A percentile compares a stretch with the other conserved stretches of the same genome.
phyloP scores from a whole-genome alignment of 768 basidiomycete species.

The Rhizopogon roseolus region DNA sequence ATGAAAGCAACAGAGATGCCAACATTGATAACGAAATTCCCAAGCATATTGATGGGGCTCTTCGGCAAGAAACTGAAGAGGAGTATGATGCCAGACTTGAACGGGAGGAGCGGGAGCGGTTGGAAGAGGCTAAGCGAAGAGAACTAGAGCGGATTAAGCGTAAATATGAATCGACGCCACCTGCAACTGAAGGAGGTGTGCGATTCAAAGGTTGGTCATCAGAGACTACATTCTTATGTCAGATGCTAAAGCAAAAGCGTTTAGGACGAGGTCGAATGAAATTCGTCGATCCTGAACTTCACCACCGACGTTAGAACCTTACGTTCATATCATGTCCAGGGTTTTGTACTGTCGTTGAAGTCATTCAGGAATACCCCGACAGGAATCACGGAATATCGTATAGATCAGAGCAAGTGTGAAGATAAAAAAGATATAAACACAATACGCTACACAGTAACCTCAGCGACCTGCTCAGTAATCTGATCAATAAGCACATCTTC shows the following conservation, averaged over 20 bases:
- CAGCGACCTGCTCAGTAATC: constrained; percentile 10
- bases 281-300: constrained; percentile 54
- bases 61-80: constrained; percentile 56
- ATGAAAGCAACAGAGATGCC: neutral
- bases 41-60: neutral
- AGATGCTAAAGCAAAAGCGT: neutral
- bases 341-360: neutral
- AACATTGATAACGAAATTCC: constrained; percentile 8
- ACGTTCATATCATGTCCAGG: neutral
- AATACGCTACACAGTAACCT: constrained; percentile 12
- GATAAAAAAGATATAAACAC: constrained; percentile 10
- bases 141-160: constrained; percentile 48
- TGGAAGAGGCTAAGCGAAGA: constrained; percentile 39
- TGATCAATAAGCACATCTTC: constrained; percentile 9
- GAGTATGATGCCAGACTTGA: constrained; percentile 69
- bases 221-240: neutral
- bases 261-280: constrained; percentile 66
- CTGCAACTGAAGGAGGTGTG: constrained; percentile 39
- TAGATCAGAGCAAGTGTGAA: constrained; percentile 9
- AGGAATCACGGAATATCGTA: constrained; percentile 4
- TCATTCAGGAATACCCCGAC: neutral
- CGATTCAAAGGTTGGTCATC: constrained; percentile 55
- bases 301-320: constrained; percentile 19
- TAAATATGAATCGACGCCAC: constrained; percentile 28
- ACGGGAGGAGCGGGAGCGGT: constrained; percentile 58